Base-by-base conservation (phyloP, 2,329 filamentous ascomycete genomes). In the Pseudocercospora ulei region DNA sequence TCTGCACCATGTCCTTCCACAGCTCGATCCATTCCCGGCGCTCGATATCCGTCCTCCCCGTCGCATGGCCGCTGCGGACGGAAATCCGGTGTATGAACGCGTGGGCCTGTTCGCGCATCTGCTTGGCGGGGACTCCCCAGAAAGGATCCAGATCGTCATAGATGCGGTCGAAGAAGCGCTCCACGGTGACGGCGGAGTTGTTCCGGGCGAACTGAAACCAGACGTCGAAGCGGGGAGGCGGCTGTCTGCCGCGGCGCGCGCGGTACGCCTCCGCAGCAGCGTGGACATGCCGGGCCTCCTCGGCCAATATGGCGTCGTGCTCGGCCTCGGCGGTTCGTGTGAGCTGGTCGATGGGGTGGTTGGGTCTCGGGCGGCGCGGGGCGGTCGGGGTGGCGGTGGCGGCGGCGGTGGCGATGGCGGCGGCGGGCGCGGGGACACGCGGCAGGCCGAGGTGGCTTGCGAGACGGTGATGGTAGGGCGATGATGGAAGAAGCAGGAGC, bases 111-210 rank as follows among this genome's bases (percentile, higher is more conserved):
- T 59, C 56, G 3, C 65, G 62, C 16, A 71, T 62, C 16, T 62
- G 52, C 24, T 53, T 53, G 3, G 69, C 57, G 3, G 60, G 45
- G 1, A 70, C 39, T 4, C 60, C 67, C 69, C 69, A 71, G 46
- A 69, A 71, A 0, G 69, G 68, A 17, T 54, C 58, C 16, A 71
- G 35, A 39, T 71, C 69, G 40, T 66, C 52, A 49, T 71, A 68
- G 6, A 72, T 67, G 42, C 66, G 66, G 42, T 71, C 68, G 47
- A 69, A 71, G 44, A 69, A 65, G 4, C 68, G 64, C 48, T 71
- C 69, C 3, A 71, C 55, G 1, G 71, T 56, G 18, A 70, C 23
- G 1, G 65, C 61, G 35, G 63, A 53, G 29, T 64, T 52, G 7
- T 58, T 55, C 19, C 58, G 51, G 5, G 69, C 68, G 48, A 62